These are phyloP conservation scores for Colletotrichum falcatum DNA, from an alignment of 2,329 filamentous ascomycete species.

Conservation along the genomic window DNA sequence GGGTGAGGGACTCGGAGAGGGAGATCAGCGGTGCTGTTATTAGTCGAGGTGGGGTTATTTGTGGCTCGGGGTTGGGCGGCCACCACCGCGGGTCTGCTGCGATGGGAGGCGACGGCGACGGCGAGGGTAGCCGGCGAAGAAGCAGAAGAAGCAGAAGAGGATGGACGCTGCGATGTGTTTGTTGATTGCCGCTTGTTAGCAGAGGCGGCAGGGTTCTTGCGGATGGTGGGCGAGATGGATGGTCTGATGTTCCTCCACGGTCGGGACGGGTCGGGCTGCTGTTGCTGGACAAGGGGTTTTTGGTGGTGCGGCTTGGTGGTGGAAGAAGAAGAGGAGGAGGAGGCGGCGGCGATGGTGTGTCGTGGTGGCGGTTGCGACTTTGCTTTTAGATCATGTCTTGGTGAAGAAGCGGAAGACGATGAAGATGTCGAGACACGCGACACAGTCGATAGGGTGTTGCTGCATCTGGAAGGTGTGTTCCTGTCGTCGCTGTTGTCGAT, in stretches of 20 bases:
- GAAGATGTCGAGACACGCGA: conserved; percentile 1
- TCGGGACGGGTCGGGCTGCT: conserved; percentile 35
- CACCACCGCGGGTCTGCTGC: conserved; percentile 33
- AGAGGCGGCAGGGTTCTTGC: conserved; percentile 24
- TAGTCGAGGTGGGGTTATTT: conserved; percentile 30
- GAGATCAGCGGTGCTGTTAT: conserved; percentile 18
- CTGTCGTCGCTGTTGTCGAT: conserved; percentile 1
- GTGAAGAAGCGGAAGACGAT: conserved; percentile 1
- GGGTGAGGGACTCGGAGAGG: neutral
- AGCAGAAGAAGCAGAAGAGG: conserved; percentile 51
- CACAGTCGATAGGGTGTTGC: conserved; percentile 23
- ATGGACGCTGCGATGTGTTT: conserved; percentile 5
- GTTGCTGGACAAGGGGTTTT: conserved; percentile 16
- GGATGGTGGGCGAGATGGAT: conserved; percentile 35
- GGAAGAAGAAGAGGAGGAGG: neutral
- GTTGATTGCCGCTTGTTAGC: conserved; percentile 17
- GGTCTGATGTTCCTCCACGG: conserved; percentile 35
- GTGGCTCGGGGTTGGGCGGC: conserved; percentile 32
- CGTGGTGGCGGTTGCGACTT: conserved; percentile 3
- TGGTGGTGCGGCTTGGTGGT: conserved; percentile 10
- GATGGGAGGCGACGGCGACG: neutral
- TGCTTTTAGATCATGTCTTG: conserved; percentile 8
- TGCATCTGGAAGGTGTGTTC: conserved; percentile 21
- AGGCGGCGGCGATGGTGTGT: neutral
- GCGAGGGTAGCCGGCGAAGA: conserved; percentile 37